Percentiles rank a stretch among this genome's conserved stretches.
phyloP scores from a whole-genome alignment of 352 stramenopile genomes.

The Phytophthora podocarpi region DNA sequence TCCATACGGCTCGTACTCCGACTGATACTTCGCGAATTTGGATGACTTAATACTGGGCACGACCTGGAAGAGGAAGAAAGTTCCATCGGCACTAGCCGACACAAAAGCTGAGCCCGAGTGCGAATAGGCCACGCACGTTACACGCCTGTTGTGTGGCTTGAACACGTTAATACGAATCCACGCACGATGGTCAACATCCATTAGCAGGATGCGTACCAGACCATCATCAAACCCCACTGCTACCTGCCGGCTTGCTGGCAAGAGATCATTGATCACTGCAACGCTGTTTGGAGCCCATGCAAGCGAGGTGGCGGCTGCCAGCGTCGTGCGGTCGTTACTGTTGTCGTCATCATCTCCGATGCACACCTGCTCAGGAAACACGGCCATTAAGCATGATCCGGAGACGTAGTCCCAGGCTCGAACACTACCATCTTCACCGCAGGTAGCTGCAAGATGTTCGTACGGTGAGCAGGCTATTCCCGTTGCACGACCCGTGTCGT shows the following conservation, averaged over 20 bases:
- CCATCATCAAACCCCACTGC: conserved; percentile 91
- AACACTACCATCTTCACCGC: conserved; percentile 86
- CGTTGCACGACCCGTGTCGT: conserved; percentile 69
- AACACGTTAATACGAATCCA: conserved; percentile 80
- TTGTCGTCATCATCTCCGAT: conserved; percentile 7
- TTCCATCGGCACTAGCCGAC: conserved; percentile 78
- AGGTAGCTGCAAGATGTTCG: conserved; percentile 87
- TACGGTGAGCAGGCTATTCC: conserved; percentile 83
- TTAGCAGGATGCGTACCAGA: conserved; percentile 74
- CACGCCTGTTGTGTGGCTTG: conserved; percentile 87
- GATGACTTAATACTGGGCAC: conserved; percentile 53
- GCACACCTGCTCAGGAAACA: conserved; percentile 19
- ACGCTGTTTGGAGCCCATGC: conserved; percentile 67
- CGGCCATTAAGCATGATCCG: conserved; percentile 44
- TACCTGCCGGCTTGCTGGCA: conserved; percentile 72
- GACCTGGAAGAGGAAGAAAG: conserved; percentile 88
- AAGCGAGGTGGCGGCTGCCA: conserved; percentile 59
- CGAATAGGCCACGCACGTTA: conserved; percentile 80
- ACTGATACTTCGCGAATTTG: conserved; percentile 56
- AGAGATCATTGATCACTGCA: conserved; percentile 46
- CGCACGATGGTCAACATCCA: conserved; percentile 51
- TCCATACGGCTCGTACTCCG: conserved; percentile 75
- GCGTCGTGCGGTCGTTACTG: background rate
- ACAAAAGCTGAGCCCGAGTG: conserved; percentile 64
- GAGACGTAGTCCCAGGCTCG: conserved; percentile 89